Conservation (phyloP, 371 early-diverging fungal species). For the Mortierella sp. region DNA sequence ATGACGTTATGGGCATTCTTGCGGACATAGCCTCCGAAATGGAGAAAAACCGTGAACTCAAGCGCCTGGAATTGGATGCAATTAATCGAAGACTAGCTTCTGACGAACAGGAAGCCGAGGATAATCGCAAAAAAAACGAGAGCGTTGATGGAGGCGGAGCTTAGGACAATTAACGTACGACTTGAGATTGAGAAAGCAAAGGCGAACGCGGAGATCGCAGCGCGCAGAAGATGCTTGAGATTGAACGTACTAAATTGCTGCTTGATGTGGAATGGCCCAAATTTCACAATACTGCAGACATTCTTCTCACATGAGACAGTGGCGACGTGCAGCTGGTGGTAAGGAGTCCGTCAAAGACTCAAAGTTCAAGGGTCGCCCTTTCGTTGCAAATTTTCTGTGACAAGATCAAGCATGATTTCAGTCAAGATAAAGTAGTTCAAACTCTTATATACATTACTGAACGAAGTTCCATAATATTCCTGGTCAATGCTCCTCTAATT, state of each 20-base stretch:
- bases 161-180: not conserved
- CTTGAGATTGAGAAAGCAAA: not conserved
- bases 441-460: no score
- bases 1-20: not conserved
- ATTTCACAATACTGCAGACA: no score
- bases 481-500: no score
- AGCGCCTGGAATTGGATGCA: not conserved
- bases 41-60: not conserved
- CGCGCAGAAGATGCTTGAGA: not conserved
- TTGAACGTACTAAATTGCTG: not conserved
- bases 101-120: not conserved
- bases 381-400: no score
- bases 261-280: no score
- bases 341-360: no score
- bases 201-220: not conserved
- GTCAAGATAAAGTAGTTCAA: no score
- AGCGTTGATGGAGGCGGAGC: not conserved
- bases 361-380: no score
- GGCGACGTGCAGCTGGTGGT: no score
- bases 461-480: no score
- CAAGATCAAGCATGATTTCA: no score
- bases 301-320: no score
- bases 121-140: not conserved
- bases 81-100: not conserved
- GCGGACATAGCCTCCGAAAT: not conserved